Evolutionary conservation across 169 alveolate species (phyloP), one percentile per base, ranked within the genome.

Genomic region (Plasmodium blacklocki): DNA sequence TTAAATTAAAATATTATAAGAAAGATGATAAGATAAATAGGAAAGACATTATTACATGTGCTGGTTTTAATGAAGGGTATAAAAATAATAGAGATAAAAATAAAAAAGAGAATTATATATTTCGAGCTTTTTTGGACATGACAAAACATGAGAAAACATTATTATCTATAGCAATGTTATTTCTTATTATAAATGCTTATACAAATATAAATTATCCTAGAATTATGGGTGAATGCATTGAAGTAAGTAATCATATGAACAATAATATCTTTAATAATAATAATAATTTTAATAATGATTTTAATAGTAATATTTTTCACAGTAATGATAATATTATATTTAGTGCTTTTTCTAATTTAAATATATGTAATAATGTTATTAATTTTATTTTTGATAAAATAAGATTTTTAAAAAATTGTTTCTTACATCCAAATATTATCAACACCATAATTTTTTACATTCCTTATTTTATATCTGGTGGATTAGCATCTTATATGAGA

Each of bases 181-280:
- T 80, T 80, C 70, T 80, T 39, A 71, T 66, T 0, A 80, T 80
- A 15, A 80, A 80, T 68, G 90, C 90, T 21, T 67, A 43, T n/a
- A 80, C 90, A 0, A 80, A 80, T 15, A 52, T 80, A 49, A 80
- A 62, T 32, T 80, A 80, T 49, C 90, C 90, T n/a, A 80, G 70
- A 60, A 80, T 80, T 52, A 80, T 80, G 90, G 90, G 90, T 5
- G 74, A 80, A 50, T 74, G 88, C 8, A 52, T 74, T 60, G 86
- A 73, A 60, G 45, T 3, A 60, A 7, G 3, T 26, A 26, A 26
- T 26, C 32, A 26, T 26, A 26, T 26, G 32, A 26, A 26, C 32
- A 26, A 26, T 26, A 26, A 26, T 26, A 26, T 26, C 1, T 26
- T 26, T 26, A 26, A 26, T 26, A 26, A 23, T 23, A 23, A 1